These are phyloP conservation scores for Fusarium sp. DNA, from an alignment of 2,329 filamentous ascomycete genomes.

Conservation along the genomic window DNA sequence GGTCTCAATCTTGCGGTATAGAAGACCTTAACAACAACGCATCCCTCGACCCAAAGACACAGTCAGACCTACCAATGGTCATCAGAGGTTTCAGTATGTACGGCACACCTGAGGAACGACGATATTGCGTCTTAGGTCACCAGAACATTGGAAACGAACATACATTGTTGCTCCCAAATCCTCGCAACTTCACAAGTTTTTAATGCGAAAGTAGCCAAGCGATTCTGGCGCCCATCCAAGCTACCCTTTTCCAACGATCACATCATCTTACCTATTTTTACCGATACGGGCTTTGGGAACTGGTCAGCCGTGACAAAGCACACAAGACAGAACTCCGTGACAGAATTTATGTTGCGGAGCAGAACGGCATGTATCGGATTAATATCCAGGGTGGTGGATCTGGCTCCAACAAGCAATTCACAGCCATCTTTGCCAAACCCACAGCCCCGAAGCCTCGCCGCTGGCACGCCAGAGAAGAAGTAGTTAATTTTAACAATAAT, in stretches of 20 bases:
- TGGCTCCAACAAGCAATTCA: constrained; percentile 16
- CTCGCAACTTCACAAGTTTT: constrained; percentile 2
- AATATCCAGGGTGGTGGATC: constrained; percentile 35
- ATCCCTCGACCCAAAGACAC: background rate
- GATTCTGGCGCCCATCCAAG: constrained; percentile 32
- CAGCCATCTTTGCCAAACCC: constrained; percentile 33
- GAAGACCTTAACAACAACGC: background rate
- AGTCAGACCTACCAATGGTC: background rate
- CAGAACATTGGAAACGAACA: constrained; percentile 38
- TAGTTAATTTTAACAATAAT: constrained; percentile 6
- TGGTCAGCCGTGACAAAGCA: constrained; percentile 25
- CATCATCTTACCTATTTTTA: constrained; percentile 34
- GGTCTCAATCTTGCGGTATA: constrained; percentile 30
- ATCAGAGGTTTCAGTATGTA: constrained; percentile 37
- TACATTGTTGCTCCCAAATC: background rate
- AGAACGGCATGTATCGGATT: constrained; percentile 4
- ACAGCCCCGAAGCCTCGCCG: constrained; percentile 3
- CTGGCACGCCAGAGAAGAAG: constrained; percentile 18
- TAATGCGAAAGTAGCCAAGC: constrained; percentile 22
- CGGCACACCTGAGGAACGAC: constrained; percentile 19
- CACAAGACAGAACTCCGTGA: constrained; percentile 1
- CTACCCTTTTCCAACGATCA: constrained; percentile 39
- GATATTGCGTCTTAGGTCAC: constrained; percentile 38
- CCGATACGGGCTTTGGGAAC: constrained; percentile 27
- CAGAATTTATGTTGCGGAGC: constrained; percentile 3